These are phyloP conservation scores for Fusarium aywerte DNA, from an alignment of 2,329 filamentous ascomycete genomes.

Conservation along the genomic window DNA sequence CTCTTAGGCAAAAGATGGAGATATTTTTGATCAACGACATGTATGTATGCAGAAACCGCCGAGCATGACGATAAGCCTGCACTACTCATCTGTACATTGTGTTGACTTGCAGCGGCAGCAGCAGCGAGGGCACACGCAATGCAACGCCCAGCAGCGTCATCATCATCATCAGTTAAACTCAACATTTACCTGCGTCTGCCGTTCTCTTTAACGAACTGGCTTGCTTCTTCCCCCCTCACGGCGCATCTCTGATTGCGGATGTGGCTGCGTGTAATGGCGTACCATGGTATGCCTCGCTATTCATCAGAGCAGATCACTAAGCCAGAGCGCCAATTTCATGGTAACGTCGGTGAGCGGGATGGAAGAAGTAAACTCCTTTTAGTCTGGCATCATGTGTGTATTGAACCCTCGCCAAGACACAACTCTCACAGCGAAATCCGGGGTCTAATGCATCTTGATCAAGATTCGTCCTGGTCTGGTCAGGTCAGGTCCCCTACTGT, in stretches of 20 bases:
- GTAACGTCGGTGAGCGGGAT: slow-evolving; percentile 36
- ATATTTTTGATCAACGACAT: background rate
- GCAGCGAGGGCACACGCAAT: slow-evolving; percentile 14
- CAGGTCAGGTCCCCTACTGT: background rate
- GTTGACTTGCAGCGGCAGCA: slow-evolving; percentile 23
- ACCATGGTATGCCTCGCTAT: background rate
- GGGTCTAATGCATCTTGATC: slow-evolving; percentile 16
- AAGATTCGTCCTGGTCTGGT: background rate
- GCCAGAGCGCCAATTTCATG: background rate
- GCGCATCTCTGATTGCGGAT: slow-evolving; percentile 18
- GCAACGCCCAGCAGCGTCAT: slow-evolving; percentile 25
- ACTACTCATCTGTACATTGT: background rate
- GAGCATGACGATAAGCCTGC: slow-evolving; percentile 10
- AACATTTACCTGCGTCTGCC: background rate
- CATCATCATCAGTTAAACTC: slow-evolving; percentile 12
- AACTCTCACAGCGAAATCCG: background rate
- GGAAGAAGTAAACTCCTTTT: background rate
- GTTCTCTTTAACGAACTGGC: background rate
- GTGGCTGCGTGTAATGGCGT: slow-evolving; percentile 31
- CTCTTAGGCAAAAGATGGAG: background rate
- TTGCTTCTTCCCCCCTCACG: slow-evolving; percentile 10
- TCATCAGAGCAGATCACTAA: slow-evolving; percentile 6
- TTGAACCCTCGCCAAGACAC: background rate
- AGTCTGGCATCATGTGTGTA: background rate
- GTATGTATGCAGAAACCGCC: slow-evolving; percentile 12